Conservation (phyloP, 2,329 filamentous ascomycete genomes). For the Diaporthe citri region DNA sequence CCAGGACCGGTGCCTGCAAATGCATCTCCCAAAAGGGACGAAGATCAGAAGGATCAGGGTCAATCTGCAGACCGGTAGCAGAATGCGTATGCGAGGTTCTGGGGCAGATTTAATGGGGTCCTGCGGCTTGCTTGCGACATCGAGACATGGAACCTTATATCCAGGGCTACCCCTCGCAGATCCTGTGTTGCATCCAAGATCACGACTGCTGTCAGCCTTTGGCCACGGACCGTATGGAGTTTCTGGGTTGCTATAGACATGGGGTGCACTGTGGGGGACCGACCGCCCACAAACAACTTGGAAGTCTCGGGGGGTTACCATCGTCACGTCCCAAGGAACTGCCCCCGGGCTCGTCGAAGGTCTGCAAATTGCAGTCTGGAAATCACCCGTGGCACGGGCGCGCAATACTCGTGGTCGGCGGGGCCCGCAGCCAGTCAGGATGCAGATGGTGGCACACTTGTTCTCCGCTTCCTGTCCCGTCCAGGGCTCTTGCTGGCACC, state of each 20-base stretch:
- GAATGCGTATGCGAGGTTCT: conserved; percentile 15
- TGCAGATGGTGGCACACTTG: conserved; percentile 7
- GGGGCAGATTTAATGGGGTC: conserved; percentile 15
- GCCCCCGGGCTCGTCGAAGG: neutral
- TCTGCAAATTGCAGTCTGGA: conserved; percentile 25
- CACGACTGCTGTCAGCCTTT: conserved; percentile 14
- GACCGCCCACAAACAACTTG: neutral
- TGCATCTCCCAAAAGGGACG: neutral
- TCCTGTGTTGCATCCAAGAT: conserved; percentile 30
- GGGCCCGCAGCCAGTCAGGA: conserved; percentile 22
- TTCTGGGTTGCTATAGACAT: conserved; percentile 4
- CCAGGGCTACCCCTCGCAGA: conserved; percentile 24
- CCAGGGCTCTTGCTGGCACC: conserved; percentile 29
- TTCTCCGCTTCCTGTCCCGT: conserved; percentile 22
- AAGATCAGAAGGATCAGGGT: conserved; percentile 12
- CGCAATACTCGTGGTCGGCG: conserved; percentile 18
- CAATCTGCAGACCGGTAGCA: neutral
- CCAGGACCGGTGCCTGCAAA: neutral
- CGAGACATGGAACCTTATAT: conserved; percentile 22
- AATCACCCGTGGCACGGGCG: conserved; percentile 25
- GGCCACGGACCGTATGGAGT: conserved; percentile 2
- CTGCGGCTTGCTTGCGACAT: conserved; percentile 20
- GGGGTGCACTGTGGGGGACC: conserved; percentile 12
- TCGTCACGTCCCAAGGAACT: conserved; percentile 1
- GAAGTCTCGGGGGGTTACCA: conserved; percentile 6